phyloP scores from a whole-genome alignment of 768 basidiomycete species.

The Asterophora parasitica region DNA sequence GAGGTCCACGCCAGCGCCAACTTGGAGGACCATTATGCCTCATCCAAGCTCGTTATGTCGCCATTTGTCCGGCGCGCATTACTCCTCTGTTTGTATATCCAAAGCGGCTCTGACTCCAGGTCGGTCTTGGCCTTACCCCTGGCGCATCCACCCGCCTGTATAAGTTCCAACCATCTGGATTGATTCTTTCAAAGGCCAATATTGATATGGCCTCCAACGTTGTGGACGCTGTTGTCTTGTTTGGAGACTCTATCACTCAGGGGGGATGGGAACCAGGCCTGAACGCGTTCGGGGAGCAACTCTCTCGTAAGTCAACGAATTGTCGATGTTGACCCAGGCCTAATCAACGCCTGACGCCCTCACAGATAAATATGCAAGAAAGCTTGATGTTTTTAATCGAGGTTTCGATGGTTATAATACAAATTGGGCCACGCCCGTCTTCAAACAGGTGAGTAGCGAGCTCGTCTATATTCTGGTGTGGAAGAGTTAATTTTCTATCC shows the following conservation, averaged over 20 bases:
- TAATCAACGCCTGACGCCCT: not conserved
- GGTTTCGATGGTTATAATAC: constrained; percentile 85
- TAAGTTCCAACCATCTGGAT: too few species aligned
- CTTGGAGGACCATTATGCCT: too few species aligned
- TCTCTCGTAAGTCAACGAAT: constrained; percentile 55
- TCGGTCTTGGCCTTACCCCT: too few species aligned
- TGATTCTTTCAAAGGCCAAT: not conserved
- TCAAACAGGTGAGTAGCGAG: constrained; percentile 56
- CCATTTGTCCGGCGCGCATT: too few species aligned
- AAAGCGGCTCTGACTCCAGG: too few species aligned
- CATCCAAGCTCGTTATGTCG: too few species aligned
- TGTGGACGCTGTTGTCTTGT: constrained; percentile 66
- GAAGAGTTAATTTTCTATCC: not conserved
- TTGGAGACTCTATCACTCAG: constrained; percentile 84
- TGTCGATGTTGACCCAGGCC: not conserved
- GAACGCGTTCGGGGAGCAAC: constrained; percentile 61
- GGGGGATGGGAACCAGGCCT: constrained; percentile 48
- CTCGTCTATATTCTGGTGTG: not conserved
- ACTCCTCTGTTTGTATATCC: too few species aligned
- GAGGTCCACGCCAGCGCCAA: too few species aligned
- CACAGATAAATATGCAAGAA: constrained; percentile 71
- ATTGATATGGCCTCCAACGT: constrained; percentile 48
- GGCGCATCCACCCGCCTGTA: too few species aligned
- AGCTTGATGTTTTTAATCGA: constrained; percentile 85
- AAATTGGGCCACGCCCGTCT: constrained; percentile 76